Percentiles rank a stretch among this genome's conserved stretches.
phyloP scores from a whole-genome alignment of 2,329 filamentous ascomycete genomes.

The Penicillium oxalicum region DNA sequence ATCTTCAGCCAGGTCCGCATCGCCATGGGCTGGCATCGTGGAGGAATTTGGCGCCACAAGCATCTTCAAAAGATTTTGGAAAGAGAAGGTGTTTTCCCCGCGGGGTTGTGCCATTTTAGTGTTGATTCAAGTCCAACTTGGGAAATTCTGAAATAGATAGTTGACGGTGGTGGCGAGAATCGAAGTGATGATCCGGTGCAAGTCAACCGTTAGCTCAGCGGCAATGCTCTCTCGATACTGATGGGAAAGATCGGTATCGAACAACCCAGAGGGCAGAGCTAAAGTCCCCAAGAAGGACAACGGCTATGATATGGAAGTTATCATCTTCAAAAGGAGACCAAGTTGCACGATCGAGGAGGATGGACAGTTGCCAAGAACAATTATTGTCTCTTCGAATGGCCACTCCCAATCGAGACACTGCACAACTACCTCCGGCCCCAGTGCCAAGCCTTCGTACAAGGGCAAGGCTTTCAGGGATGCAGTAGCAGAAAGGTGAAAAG shows the following conservation, averaged over 20 bases:
- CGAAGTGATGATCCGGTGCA: slow-evolving; percentile 12
- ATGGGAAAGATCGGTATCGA: slow-evolving; percentile 25
- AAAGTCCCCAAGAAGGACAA: slow-evolving; percentile 33
- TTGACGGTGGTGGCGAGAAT: slow-evolving; percentile 11
- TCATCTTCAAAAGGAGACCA: slow-evolving; percentile 25
- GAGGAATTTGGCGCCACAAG: slow-evolving; percentile 39
- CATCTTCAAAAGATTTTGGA: slow-evolving; percentile 42
- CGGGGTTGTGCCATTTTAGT: slow-evolving; percentile 32
- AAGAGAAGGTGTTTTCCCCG: slow-evolving; percentile 30
- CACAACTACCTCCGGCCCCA: slow-evolving; percentile 13
- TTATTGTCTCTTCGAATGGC: slow-evolving; percentile 13
- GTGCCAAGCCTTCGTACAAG: slow-evolving; percentile 11
- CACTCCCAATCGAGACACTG: slow-evolving; percentile 13
- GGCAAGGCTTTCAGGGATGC: neutral
- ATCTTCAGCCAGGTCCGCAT: slow-evolving; percentile 66
- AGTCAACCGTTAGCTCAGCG: neutral
- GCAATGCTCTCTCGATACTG: slow-evolving; percentile 24
- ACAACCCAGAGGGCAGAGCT: slow-evolving; percentile 18
- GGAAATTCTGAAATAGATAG: slow-evolving; percentile 5
- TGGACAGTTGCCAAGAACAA: slow-evolving; percentile 15
- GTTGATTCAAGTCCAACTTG: slow-evolving; percentile 11
- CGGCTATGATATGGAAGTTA: slow-evolving; percentile 39
- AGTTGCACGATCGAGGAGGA: slow-evolving; percentile 5
- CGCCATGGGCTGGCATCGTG: slow-evolving; percentile 35
- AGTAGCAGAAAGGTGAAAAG: slow-evolving; percentile 1